Conservation (phyloP, 768 basidiomycete species). For the Harrya chromipes region DNA sequence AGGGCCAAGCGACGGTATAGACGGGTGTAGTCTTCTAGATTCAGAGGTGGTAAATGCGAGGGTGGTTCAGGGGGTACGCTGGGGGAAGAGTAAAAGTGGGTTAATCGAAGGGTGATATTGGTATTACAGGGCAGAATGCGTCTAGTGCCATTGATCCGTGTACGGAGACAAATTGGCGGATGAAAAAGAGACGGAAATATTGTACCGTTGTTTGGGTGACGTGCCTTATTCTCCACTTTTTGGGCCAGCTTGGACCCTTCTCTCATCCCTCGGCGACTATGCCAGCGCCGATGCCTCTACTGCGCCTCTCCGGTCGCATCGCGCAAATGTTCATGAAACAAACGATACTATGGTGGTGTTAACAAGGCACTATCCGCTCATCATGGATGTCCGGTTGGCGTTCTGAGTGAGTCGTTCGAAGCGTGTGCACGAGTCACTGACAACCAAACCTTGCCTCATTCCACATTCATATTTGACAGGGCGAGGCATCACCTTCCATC, state of each 20-base stretch:
- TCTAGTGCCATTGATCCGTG: neutral
- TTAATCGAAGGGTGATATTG: conserved; percentile 6
- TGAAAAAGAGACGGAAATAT: conserved; percentile 65
- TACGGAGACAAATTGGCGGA: conserved; percentile 21
- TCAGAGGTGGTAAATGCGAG: conserved; percentile 28
- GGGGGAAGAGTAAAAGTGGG: neutral
- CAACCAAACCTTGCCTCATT: neutral
- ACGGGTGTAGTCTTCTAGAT: conserved; percentile 67
- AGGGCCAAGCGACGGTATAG: conserved; percentile 75
- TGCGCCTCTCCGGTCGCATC: neutral
- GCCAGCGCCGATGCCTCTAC: neutral
- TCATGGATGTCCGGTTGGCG: neutral
- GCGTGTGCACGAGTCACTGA: no score
- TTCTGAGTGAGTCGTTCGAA: neutral
- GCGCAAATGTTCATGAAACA: no score
- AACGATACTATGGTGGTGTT: conserved; percentile 1
- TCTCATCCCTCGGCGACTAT: no score
- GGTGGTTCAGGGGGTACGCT: neutral
- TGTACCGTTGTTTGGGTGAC: conserved; percentile 39
- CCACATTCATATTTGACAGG: neutral
- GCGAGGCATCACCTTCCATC: no score
- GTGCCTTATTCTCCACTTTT: no score
- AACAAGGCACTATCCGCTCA: neutral
- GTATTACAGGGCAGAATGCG: neutral
- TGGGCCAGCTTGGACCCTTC: no score